phyloP scores from a whole-genome alignment of 805 yeast genomes.

The Spathaspora girioi region DNA sequence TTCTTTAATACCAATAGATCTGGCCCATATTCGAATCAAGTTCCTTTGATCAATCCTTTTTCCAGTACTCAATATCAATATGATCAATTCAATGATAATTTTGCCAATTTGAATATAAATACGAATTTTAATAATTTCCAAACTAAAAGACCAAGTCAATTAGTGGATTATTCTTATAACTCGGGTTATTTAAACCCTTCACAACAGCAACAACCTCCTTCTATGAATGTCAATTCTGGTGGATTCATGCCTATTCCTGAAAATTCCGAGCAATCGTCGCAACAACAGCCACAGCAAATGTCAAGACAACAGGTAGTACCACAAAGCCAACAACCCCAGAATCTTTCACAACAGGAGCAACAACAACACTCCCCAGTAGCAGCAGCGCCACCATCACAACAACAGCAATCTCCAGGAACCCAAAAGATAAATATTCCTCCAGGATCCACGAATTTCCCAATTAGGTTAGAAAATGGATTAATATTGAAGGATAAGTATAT shows the following conservation, averaged over 20 bases:
- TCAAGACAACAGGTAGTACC: constrained; percentile 11
- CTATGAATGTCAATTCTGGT: constrained; percentile 2
- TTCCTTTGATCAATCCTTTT: constrained; percentile 22
- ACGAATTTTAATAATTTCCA: constrained; percentile 36
- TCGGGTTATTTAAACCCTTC: constrained; percentile 2
- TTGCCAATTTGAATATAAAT: constrained; percentile 28
- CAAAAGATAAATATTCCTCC: constrained; percentile 4
- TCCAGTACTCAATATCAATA: constrained; percentile 9
- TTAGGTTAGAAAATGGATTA: constrained; percentile 60
- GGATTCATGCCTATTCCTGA: neutral
- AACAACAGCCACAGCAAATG: constrained; percentile 10
- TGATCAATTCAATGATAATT: constrained; percentile 28
- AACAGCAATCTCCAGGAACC: neutral
- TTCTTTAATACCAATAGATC: neutral
- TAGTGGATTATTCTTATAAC: constrained; percentile 29
- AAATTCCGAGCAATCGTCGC: neutral
- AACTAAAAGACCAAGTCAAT: constrained; percentile 40
- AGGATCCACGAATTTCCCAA: constrained; percentile 9
- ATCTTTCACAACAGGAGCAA: neutral
- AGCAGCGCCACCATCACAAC: neutral
- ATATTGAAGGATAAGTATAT: constrained; percentile 53
- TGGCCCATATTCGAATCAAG: neutral
- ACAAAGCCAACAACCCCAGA: constrained; percentile 9
- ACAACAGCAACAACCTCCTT: constrained; percentile 11
- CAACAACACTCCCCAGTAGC: constrained; percentile 7